Evolutionary conservation across 352 stramenopile species (phyloP).

Genomic region (Phytophthora pini): DNA sequence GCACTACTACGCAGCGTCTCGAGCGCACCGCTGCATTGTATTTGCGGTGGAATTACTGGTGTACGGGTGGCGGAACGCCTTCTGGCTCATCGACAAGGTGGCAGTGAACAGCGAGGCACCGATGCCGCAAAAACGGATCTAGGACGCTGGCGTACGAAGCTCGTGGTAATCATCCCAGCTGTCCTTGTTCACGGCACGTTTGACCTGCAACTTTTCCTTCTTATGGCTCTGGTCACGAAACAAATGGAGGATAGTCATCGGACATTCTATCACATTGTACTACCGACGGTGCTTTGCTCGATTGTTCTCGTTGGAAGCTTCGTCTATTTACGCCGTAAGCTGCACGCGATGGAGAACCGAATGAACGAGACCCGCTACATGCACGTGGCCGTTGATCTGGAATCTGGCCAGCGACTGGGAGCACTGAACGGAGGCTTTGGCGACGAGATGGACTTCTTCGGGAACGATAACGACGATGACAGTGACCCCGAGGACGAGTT

Average conservation of each 20-base stretch:
- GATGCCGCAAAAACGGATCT: conserved; percentile 28
- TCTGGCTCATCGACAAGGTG: conserved; percentile 27
- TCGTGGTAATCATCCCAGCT: conserved; percentile 46
- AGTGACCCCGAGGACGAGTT: conserved; percentile 26
- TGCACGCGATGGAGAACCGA: conserved; percentile 50
- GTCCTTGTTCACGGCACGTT: conserved; percentile 68
- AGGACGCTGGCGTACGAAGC: conserved; percentile 45
- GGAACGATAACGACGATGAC: conserved; percentile 42
- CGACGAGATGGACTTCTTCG: conserved; percentile 43
- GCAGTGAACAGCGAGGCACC: conserved; percentile 16
- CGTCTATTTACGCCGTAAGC: conserved; percentile 39
- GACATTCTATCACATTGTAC: conserved; percentile 41
- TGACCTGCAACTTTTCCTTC: conserved; percentile 64
- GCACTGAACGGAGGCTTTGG: conserved; percentile 35
- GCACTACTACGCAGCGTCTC: conserved; percentile 49
- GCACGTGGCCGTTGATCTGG: conserved; percentile 56
- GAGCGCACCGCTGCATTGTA: conserved; percentile 63
- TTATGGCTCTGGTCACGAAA: conserved; percentile 49
- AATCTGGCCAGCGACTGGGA: conserved; percentile 38
- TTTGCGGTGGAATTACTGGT: conserved; percentile 70
- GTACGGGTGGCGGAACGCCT: conserved; percentile 60
- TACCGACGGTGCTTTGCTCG: conserved; percentile 39
- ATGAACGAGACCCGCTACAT: conserved; percentile 58
- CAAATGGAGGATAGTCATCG: conserved; percentile 40
- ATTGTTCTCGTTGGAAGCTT: conserved; percentile 38